Percentiles rank a stretch among this genome's conserved stretches.
Conservation (phyloP, 768 basidiomycete species). For the Tricholoma sp. region DNA sequence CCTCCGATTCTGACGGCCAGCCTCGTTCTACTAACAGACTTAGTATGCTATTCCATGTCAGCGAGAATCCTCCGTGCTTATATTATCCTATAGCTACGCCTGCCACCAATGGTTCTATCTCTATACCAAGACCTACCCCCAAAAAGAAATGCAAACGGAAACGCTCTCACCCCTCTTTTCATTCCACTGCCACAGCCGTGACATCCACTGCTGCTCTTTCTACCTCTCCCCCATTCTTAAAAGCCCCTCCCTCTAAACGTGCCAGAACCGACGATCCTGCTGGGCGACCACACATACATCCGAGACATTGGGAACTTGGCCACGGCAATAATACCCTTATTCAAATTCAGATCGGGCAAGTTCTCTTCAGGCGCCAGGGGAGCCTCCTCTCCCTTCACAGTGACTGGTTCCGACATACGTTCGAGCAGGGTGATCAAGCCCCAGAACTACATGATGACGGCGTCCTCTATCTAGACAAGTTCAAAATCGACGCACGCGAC, state of each 20-base stretch:
- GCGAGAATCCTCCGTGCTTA: not conserved
- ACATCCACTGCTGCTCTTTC: not conserved
- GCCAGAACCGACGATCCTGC: not conserved
- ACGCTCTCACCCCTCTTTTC: not conserved
- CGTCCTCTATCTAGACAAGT: conserved; percentile 11
- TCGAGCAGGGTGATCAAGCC: conserved; percentile 5
- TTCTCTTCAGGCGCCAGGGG: conserved; percentile 30
- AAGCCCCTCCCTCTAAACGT: not conserved
- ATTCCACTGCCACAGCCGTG: not conserved
- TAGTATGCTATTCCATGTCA: not conserved
- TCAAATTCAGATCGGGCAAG: conserved; percentile 25
- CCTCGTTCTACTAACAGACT: not conserved
- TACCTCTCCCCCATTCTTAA: not conserved
- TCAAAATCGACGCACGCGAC: conserved; percentile 22
- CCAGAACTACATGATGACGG: conserved; percentile 16
- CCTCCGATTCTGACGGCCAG: not conserved
- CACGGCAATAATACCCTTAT: conserved; percentile 31
- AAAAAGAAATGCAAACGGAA: conserved; percentile 1
- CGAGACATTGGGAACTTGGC: conserved; percentile 28
- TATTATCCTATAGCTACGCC: not conserved
- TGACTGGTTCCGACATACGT: conserved; percentile 23
- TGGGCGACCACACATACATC: conserved; percentile 2
- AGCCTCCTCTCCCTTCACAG: conserved; percentile 27
- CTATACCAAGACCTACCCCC: not conserved
- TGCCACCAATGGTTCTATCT: not conserved